These are phyloP conservation scores for Umbellularia californica DNA, from an alignment of 164 flowering plant species.

Conservation along the genomic window DNA sequence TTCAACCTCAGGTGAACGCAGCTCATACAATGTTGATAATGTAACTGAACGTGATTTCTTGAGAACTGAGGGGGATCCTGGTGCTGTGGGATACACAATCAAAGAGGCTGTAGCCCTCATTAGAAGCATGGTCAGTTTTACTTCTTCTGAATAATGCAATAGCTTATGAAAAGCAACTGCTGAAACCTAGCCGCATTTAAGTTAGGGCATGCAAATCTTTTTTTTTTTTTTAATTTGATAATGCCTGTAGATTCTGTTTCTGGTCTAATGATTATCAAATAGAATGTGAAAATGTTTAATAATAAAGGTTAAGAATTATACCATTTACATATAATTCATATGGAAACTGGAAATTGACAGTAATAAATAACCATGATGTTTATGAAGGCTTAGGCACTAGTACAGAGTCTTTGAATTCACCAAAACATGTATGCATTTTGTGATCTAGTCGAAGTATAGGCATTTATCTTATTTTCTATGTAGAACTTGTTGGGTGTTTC, in stretches of 20 bases:
- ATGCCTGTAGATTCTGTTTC: neutral
- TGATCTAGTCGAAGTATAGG: too few species aligned
- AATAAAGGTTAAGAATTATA: too few species aligned
- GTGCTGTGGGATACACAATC: conserved; percentile 83
- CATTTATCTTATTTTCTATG: too few species aligned
- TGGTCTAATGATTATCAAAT: too few species aligned
- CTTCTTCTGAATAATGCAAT: neutral
- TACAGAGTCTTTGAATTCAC: too few species aligned
- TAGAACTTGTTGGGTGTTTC: too few species aligned
- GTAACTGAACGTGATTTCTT: conserved; percentile 76
- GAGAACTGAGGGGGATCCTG: conserved; percentile 95
- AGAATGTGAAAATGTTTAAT: too few species aligned
- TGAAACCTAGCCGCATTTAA: neutral
- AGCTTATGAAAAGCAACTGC: neutral
- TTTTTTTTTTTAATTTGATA: neutral
- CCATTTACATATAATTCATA: too few species aligned
- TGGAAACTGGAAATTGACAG: too few species aligned
- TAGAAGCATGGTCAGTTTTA: conserved; percentile 74
- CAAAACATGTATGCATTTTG: too few species aligned
- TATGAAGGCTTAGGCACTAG: too few species aligned
- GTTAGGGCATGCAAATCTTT: neutral
- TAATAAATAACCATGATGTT: too few species aligned
- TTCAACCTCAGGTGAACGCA: conserved; percentile 29
- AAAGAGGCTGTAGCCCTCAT: conserved; percentile 83
- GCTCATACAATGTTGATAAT: conserved; percentile 33